These are phyloP conservation scores for Zygosaccharomyces kombuchaensis DNA, from an alignment of 805 yeast species.

Conservation along the genomic window DNA sequence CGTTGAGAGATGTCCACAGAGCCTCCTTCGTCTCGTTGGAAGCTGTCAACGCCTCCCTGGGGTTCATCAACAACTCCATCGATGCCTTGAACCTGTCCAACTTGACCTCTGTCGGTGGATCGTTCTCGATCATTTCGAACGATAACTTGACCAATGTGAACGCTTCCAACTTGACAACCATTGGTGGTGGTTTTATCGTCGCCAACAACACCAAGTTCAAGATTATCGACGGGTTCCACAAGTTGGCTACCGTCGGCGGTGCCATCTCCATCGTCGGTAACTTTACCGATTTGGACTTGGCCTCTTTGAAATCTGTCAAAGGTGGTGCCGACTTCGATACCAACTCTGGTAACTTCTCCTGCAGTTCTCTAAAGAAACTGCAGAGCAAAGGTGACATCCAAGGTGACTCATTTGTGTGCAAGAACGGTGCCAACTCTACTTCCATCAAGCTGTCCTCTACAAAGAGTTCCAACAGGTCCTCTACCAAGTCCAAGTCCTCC, in stretches of 20 bases:
- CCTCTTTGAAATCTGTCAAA: conserved; percentile 67
- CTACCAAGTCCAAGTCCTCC: conserved; percentile 36
- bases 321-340: conserved; percentile 91
- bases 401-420: conserved; percentile 83
- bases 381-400: conserved; percentile 77
- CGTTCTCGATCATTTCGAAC: conserved; percentile 73
- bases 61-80: conserved; percentile 71
- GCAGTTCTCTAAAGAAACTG: conserved; percentile 67
- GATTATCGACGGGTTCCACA: conserved; percentile 66
- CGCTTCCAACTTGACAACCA: conserved; percentile 61
- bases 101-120: conserved; percentile 68
- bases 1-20: conserved; percentile 74
- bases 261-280: conserved; percentile 78
- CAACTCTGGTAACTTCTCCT: conserved; percentile 65
- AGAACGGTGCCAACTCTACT: conserved; percentile 53
- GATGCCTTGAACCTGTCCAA: conserved; percentile 49
- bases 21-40: conserved; percentile 66
- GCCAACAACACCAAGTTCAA: conserved; percentile 76
- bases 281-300: conserved; percentile 74
- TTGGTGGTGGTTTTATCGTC: conserved; percentile 93
- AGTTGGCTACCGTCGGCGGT: conserved; percentile 76
- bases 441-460: conserved; percentile 38
- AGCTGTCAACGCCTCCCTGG: conserved; percentile 73
- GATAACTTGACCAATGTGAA: conserved; percentile 62
- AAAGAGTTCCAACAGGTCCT: conserved; percentile 24